Base-by-base conservation (phyloP, 805 yeast species). In the Komagataella kurtzmanii region DNA sequence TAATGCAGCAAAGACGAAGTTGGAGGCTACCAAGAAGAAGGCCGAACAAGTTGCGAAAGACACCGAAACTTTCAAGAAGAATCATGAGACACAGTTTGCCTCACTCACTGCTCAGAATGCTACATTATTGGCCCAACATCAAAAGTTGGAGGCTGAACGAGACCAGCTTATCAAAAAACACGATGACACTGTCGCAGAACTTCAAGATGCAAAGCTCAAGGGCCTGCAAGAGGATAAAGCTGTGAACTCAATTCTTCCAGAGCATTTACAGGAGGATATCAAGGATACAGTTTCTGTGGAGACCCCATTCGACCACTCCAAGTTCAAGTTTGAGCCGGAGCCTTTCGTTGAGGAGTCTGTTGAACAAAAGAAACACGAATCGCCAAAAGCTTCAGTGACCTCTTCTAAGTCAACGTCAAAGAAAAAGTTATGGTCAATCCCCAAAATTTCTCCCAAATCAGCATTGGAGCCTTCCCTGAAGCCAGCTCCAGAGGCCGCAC, bases 211-310 rank as follows among this genome's bases (percentile, higher is more conserved):
- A 30, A 67, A 73, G 54, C 61, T 67, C 57, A 58, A 65, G 45
- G 65, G 77, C 43, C 55, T 61, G 47, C 54, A 64, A 49, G 76
- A 74, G 50, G 78, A 73, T 57, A 73, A 69, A 58, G 69, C 67
- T 51, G 74, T 78, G 57, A 76, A 77, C 57, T 60, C 56, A 12
- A 74, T 69, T 52, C 70, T 75, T 54, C 83, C 83, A 10, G 79
- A 74, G 49, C 83, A 78, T 62, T 66, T 78, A 58, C 70, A 66
- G 54, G 61, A 64, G 54, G 67, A 65, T 12, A 54, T 65, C 18
- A 52, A 58, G n/a, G 62, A 59, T 47, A 54, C 51, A 14, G 49
- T 61, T 23, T 55, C 65, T 10, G 62, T 59, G 44, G 66, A 61
- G 54, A 61, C 58, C 45, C 60, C 58, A 21, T 52, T 65, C 46